These are phyloP conservation scores for Calonectria ilicicola DNA, from an alignment of 2,329 filamentous ascomycete genomes.

Conservation along the genomic window DNA sequence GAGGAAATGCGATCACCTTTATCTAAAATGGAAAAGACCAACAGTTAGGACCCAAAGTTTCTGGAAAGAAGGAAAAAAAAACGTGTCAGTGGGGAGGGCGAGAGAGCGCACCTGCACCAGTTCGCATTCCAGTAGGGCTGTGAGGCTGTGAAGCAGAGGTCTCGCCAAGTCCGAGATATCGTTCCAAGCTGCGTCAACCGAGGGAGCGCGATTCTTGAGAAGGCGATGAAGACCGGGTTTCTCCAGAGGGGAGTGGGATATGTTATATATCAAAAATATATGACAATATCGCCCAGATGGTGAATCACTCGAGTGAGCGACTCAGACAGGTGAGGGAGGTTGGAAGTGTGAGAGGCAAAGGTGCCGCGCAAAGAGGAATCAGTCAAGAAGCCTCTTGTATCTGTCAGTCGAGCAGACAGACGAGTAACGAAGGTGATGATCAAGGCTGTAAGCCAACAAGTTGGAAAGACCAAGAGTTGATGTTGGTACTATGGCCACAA, in stretches of 20 bases:
- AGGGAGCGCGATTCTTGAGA: neutral
- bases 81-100: slow-evolving; percentile 20
- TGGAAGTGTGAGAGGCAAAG: neutral
- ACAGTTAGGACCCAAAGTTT: slow-evolving; percentile 30
- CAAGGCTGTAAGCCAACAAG: slow-evolving; percentile 14
- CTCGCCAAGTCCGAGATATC: slow-evolving; percentile 38
- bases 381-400: slow-evolving; percentile 13
- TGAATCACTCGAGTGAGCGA: slow-evolving; percentile 14
- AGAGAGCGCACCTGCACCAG: slow-evolving; percentile 39
- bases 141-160: slow-evolving; percentile 33
- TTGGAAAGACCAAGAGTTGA: slow-evolving; percentile 8
- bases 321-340: neutral
- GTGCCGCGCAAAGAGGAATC: slow-evolving; percentile 4
- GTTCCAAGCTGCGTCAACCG: slow-evolving; percentile 18
- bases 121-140: slow-evolving; percentile 42
- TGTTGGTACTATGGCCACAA: slow-evolving; percentile 27
- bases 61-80: slow-evolving; percentile 2
- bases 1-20: slow-evolving; percentile 39
- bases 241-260: neutral
- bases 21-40: slow-evolving; percentile 31
- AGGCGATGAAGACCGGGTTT: neutral
- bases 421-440: slow-evolving; percentile 20
- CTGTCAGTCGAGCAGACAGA: slow-evolving; percentile 7
- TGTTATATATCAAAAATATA: slow-evolving; percentile 8
- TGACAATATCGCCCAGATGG: slow-evolving; percentile 2